Percentiles rank a stretch among this genome's conserved stretches.
Evolutionary conservation across 371 early-diverging fungal genomes (phyloP).

Genomic region (Nematocida sp.): DNA sequence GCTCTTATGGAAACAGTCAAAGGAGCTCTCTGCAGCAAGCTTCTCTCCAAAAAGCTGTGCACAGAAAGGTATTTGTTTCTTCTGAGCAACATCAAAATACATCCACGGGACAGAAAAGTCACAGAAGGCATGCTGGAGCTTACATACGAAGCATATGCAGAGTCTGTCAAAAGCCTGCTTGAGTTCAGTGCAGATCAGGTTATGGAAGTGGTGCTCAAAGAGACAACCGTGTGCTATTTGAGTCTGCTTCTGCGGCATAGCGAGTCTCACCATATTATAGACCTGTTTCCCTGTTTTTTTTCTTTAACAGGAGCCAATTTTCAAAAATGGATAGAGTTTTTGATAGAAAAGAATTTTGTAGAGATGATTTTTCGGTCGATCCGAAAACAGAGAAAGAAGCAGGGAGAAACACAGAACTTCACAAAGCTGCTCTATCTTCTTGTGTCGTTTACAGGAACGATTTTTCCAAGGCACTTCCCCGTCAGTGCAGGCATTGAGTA

Average conservation of each 20-base stretch:
- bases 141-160: constrained; percentile 37
- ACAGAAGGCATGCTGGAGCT: constrained; percentile 16
- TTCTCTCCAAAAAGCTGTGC: constrained; percentile 17
- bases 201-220: background rate
- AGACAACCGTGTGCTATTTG: constrained; percentile 1
- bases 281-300: constrained; percentile 50
- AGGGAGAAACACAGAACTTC: constrained; percentile 19
- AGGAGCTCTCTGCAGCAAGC: constrained; percentile 4
- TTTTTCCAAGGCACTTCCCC: constrained; percentile 10
- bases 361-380: constrained; percentile 3
- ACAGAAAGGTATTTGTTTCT: constrained; percentile 40
- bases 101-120: constrained; percentile 4
- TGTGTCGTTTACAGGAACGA: constrained; percentile 29
- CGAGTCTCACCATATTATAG: constrained; percentile 31
- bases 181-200: background rate
- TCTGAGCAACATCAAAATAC: constrained; percentile 6
- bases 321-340: constrained; percentile 17
- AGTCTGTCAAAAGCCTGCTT: constrained; percentile 22
- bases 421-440: constrained; percentile 44
- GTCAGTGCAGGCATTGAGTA: background rate
- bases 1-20: constrained; percentile 20
- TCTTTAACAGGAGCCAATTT: constrained; percentile 9
- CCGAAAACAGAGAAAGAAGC: background rate
- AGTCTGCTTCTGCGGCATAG: constrained; percentile 5
- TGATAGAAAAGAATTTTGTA: background rate